Conservation (phyloP, 1,139 yeast genomes). For the Suhomyces coccinellae region DNA sequence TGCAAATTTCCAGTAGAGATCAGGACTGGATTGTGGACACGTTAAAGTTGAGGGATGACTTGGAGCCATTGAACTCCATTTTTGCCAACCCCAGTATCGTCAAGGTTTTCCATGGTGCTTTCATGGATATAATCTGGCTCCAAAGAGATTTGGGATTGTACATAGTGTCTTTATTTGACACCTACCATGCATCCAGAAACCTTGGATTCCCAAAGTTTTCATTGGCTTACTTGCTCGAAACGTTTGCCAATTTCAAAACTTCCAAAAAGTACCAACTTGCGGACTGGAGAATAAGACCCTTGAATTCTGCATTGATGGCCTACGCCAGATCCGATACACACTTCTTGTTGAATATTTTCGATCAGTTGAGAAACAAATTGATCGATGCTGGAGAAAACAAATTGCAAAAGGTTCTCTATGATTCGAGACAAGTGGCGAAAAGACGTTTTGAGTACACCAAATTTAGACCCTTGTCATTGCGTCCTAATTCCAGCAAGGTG, state of each 20-base stretch:
- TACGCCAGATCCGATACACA: constrained; percentile 98
- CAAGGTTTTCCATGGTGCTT: constrained; percentile 95
- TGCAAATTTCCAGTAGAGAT: constrained; percentile 88
- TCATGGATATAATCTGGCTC: constrained; percentile 95
- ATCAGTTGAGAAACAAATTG: constrained; percentile 66
- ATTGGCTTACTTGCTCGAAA: constrained; percentile 79
- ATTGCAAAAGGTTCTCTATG: constrained; percentile 63
- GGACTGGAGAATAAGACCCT: constrained; percentile 94
- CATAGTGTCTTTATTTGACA: constrained; percentile 86
- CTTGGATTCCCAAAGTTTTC: constrained; percentile 81
- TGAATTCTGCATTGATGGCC: constrained; percentile 70
- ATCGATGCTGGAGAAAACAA: constrained; percentile 44
- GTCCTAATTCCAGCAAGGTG: constrained; percentile 29
- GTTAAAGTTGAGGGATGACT: constrained; percentile 67
- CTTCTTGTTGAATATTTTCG: constrained; percentile 77
- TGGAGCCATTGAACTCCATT: constrained; percentile 65
- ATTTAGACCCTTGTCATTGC: constrained; percentile 48
- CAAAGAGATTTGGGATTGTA: constrained; percentile 95
- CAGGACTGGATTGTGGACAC: constrained; percentile 86
- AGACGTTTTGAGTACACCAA: constrained; percentile 77
- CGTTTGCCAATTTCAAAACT: constrained; percentile 79
- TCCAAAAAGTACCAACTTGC: constrained; percentile 95
- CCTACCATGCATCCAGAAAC: constrained; percentile 82
- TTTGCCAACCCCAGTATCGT: constrained; percentile 79
- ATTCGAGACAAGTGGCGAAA: constrained; percentile 78